Conservation (phyloP, 257 asterid species). For the Nicotiana obtusifolia region DNA sequence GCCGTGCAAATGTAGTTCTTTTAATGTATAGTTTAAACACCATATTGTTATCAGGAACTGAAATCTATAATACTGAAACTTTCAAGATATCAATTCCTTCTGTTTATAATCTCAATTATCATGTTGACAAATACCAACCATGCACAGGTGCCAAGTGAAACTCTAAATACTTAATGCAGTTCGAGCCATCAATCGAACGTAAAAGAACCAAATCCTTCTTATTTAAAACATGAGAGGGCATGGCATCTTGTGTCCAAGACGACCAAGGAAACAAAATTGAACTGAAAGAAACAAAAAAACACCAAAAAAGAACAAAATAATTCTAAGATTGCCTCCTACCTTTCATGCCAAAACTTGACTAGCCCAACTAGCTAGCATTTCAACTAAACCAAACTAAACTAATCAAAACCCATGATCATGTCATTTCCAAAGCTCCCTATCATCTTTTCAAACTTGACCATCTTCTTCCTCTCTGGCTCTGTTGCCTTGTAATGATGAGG, state of each 20-base stretch:
- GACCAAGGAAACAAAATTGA: not conserved
- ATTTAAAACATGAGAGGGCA: not conserved
- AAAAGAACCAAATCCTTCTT: not conserved
- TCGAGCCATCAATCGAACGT: not conserved
- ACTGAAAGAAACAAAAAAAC: not conserved
- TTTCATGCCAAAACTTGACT: not conserved
- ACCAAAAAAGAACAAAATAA: not conserved
- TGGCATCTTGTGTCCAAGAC: not conserved
- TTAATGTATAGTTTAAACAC: no score
- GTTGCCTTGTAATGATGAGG: conserved; percentile 32
- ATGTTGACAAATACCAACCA: no score
- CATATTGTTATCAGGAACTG: no score
- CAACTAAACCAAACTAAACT: not conserved
- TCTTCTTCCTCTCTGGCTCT: not conserved
- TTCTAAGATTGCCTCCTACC: not conserved
- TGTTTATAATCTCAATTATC: no score
- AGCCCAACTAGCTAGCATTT: not conserved
- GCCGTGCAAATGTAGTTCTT: no score
- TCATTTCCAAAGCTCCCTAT: conserved; percentile 29
- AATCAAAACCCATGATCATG: conserved; percentile 26
- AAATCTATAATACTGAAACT: no score
- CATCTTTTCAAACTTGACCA: not conserved
- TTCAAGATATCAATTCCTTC: no score
- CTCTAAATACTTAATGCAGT: not conserved
- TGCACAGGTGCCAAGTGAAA: no score